Conservation (phyloP, 805 yeast species). For the Candida vartiovaarae region DNA sequence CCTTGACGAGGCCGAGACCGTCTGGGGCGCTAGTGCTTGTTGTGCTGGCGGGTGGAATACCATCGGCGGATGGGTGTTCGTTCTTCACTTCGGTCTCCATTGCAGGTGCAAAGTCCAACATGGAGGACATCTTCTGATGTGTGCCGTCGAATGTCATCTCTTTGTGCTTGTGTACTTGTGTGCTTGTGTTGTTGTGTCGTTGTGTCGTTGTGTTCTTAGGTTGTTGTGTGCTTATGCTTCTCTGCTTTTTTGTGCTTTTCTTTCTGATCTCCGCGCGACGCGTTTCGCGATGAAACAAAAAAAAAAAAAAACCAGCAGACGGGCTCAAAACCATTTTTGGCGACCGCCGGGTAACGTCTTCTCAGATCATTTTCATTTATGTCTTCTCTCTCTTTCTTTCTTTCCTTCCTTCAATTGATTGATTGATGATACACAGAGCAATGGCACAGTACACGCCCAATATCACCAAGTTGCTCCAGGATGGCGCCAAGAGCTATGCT, state of each 20-base stretch:
- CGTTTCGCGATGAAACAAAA: neutral
- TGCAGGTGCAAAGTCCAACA: constrained; percentile 4
- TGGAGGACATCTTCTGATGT: constrained; percentile 7
- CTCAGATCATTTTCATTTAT: no score
- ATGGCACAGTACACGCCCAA: constrained; percentile 30
- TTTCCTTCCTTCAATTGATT: neutral
- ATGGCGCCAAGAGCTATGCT: constrained; percentile 61
- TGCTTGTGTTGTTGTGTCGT: no score
- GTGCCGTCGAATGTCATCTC: constrained; percentile 4
- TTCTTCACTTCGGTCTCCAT: neutral
- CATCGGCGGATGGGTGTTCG: neutral
- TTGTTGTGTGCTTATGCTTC: neutral
- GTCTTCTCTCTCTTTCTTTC: neutral
- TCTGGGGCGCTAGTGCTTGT: no score
- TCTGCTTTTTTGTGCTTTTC: neutral
- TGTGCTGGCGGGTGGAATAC: neutral
- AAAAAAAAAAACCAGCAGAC: constrained; percentile 7
- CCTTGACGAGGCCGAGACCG: constrained; percentile 3
- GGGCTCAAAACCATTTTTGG: neutral
- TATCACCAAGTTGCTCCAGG: constrained; percentile 41
- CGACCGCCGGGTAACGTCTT: neutral
- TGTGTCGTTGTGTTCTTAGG: no score
- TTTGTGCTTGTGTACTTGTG: no score
- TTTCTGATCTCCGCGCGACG: no score
- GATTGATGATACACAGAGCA: neutral